phyloP scores from a whole-genome alignment of 2,329 filamentous ascomycete genomes.

The Penicillium palitans region DNA sequence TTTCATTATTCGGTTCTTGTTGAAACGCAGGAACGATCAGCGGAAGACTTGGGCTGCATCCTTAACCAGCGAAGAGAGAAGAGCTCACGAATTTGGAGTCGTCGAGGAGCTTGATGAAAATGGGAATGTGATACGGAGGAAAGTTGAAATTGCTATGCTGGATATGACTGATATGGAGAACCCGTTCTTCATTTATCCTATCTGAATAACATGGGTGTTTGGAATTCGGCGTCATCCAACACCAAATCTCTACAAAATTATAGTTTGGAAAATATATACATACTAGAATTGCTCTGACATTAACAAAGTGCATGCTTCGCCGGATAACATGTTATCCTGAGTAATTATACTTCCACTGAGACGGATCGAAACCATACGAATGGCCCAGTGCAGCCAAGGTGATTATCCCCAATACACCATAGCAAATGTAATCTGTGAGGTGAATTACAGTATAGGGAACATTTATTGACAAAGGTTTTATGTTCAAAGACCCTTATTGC shows the following conservation, averaged over 20 bases:
- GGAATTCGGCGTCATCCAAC: neutral
- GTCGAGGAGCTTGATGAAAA: constrained; percentile 36
- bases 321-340: too few relatives aligned
- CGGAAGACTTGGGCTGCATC: neutral
- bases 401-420: too few relatives aligned
- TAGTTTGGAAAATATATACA: neutral
- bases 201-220: constrained; percentile 10
- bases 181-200: constrained; percentile 41
- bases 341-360: too few relatives aligned
- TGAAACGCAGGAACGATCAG: constrained; percentile 14
- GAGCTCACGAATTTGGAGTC: constrained; percentile 12
- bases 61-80: constrained; percentile 8
- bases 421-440: too few relatives aligned
- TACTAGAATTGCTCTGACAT: too few relatives aligned
- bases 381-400: too few relatives aligned
- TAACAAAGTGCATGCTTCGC: too few relatives aligned
- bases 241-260: neutral
- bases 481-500: too few relatives aligned
- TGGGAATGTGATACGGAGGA: constrained; percentile 30
- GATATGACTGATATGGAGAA: constrained; percentile 46
- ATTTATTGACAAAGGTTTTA: too few relatives aligned
- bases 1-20: constrained; percentile 36
- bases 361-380: too few relatives aligned
- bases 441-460: too few relatives aligned
- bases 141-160: constrained; percentile 37